Evolutionary conservation across 2,329 filamentous ascomycete species (phyloP), one percentile per base, ranked within the genome.

Genomic region (Talaromyces sp.): DNA sequence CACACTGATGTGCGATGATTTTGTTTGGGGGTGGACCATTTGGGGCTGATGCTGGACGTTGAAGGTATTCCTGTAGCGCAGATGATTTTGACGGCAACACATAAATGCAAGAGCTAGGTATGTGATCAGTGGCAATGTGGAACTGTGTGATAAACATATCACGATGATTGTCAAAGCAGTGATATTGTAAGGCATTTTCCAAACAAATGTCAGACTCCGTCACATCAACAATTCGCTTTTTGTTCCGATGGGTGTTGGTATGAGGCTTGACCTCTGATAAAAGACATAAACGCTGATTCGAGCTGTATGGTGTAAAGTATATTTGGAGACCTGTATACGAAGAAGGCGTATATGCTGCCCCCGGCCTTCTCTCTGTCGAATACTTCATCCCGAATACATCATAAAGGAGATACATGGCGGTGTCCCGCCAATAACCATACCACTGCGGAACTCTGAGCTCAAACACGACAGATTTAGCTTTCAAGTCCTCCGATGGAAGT

Each of bases 1-100:
- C 49, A 53, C 65, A 71, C 61, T 85, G 82, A 1, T 67, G 70
- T 0, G 85, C 78, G 13, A 89, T 77, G 0, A 84, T 79, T 0
- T 75, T 65, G 60, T 90, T 89, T 0, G 82, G 68, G 5, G 68
- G 54, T 27, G 49, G 49, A 15, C 49, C 49, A 30, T 30, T 52
- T 17, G 49, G 28, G 27, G 25, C 49, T 9, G 49, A 22, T 52
- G 19, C 1, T 1, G 42, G 63, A 1, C 68, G 17, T 6, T 6
- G 53, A n/a, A 58, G n/a, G 33, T 52, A 58, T 22, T 36, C 39
- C 27, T 58, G 44, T 3, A 52, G 28, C 1, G 47, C 17, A 6
- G 47, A 53, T 13, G 47, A 36, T 7, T 15, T 19, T 8, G 5
- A 3, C 2, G 57, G 57, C 19, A 58, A 13, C 15, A 27, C 33